Conservation (phyloP, 2,329 filamentous ascomycete genomes). For the Monilinia laxa region DNA sequence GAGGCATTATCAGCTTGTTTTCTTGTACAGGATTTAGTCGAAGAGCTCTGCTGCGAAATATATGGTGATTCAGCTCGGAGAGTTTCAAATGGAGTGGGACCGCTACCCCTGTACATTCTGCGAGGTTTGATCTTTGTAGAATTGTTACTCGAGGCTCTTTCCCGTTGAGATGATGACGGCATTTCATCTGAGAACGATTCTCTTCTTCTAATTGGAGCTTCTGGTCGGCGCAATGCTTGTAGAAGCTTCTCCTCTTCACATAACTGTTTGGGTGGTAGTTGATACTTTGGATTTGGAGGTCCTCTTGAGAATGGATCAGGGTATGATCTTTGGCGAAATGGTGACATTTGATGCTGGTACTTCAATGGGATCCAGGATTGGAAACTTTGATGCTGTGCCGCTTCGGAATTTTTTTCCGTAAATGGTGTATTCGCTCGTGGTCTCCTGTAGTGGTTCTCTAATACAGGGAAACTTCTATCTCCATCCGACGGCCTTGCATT, state of each 20-base stretch:
- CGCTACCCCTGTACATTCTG: neutral
- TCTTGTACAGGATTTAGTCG: neutral
- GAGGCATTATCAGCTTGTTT: neutral
- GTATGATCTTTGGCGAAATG: neutral
- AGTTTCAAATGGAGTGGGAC: neutral
- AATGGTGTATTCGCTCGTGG: neutral
- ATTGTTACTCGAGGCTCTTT: neutral
- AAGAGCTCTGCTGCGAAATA: neutral
- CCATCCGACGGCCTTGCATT: neutral
- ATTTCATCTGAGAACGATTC: neutral
- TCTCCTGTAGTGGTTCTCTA: neutral
- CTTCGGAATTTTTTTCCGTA: conserved; percentile 6
- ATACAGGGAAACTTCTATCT: neutral
- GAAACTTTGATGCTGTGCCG: conserved; percentile 10
- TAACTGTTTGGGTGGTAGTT: neutral
- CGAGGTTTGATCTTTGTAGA: neutral
- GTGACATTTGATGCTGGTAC: neutral
- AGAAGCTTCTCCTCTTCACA: conserved; percentile 14
- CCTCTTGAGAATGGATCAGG: conserved; percentile 15
- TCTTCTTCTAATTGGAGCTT: conserved; percentile 2
- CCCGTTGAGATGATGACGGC: neutral
- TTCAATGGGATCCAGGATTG: conserved; percentile 2
- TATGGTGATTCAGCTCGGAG: neutral
- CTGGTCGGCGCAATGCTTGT: neutral
- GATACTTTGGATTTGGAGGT: conserved; percentile 13